Conservation (phyloP, 495 filamentous ascomycete genomes). For the Aspergillus heteromorphus region DNA sequence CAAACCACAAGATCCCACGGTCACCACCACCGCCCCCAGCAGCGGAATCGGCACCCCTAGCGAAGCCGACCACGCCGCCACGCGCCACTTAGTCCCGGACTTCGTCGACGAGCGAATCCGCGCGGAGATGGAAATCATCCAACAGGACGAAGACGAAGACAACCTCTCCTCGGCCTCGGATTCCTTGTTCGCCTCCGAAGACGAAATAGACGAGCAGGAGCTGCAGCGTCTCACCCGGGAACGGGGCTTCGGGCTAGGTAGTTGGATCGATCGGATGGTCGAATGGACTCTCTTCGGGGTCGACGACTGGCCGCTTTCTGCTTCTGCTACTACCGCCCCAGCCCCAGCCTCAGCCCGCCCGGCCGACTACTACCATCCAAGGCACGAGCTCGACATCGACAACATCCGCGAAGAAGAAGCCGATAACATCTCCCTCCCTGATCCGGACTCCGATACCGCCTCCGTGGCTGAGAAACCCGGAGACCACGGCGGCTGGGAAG, state of each 20-base stretch:
- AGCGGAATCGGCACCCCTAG: conserved; percentile 5
- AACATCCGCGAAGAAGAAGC: conserved; percentile 19
- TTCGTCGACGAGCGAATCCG: conserved; percentile 43
- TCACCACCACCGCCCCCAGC: not conserved
- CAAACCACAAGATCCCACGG: not conserved
- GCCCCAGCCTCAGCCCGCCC: not conserved
- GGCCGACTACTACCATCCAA: no score
- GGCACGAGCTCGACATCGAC: conserved; percentile 44
- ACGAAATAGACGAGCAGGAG: conserved; percentile 41
- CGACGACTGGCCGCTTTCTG: conserved; percentile 45
- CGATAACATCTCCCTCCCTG: conserved; percentile 21
- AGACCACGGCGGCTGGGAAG: conserved; percentile 64
- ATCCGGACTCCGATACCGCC: conserved; percentile 17
- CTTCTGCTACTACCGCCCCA: not conserved
- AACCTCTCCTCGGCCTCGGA: conserved; percentile 1
- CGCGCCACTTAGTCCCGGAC: conserved; percentile 27
- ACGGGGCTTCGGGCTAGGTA: conserved; percentile 63
- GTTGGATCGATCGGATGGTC: conserved; percentile 69
- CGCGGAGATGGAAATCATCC: conserved; percentile 37
- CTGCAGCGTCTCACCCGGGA: conserved; percentile 43
- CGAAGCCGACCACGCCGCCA: not conserved
- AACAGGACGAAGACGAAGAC: conserved; percentile 14
- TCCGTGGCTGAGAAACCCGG: conserved; percentile 35
- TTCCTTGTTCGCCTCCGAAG: conserved; percentile 8
- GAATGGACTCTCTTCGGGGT: conserved; percentile 76